Evolutionary conservation across 805 yeast species (phyloP).

Genomic region (Candida ascalaphidarum): DNA sequence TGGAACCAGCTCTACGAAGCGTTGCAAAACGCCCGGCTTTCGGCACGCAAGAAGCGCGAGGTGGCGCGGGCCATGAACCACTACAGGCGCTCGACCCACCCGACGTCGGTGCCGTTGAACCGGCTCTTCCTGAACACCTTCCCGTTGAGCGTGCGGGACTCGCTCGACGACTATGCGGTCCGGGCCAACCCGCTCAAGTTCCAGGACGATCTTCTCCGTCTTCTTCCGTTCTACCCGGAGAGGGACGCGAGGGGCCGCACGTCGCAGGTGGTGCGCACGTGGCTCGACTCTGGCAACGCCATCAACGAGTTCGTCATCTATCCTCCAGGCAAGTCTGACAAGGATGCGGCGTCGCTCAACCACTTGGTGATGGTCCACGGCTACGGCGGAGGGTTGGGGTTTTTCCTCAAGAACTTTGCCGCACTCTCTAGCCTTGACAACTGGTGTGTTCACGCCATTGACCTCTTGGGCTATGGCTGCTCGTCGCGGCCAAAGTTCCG

Average conservation of each 20-base stretch:
- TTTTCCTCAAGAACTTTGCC: conserved; percentile 32
- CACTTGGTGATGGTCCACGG: conserved; percentile 39
- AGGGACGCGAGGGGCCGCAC: conserved; percentile 18
- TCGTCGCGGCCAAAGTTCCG: conserved; percentile 73
- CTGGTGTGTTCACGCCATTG: conserved; percentile 81
- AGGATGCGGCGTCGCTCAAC: conserved; percentile 5
- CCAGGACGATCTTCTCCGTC: conserved; percentile 37
- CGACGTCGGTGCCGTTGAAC: conserved; percentile 55
- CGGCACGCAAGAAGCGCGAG: too few species aligned
- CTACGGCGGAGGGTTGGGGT: conserved; percentile 37
- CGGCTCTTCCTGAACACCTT: conserved; percentile 47
- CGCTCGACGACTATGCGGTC: conserved; percentile 41
- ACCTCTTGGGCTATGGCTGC: conserved; percentile 84
- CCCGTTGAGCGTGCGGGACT: conserved; percentile 47
- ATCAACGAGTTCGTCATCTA: conserved; percentile 36
- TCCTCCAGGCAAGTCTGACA: conserved; percentile 11
- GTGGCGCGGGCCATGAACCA: too few species aligned
- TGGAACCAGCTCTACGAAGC: too few species aligned
- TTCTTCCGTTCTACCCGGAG: conserved; percentile 39
- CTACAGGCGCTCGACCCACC: conserved; percentile 52
- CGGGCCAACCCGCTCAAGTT: conserved; percentile 29
- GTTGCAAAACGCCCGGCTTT: too few species aligned
- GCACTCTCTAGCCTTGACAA: conserved; percentile 19
- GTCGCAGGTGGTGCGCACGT: conserved; percentile 23
- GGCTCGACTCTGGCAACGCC: conserved; percentile 15